A percentile compares a stretch with the other conserved stretches of the same genome.
Evolutionary conservation across 106 monocot species (phyloP).

Genomic region (Xerophyta viscosa): DNA sequence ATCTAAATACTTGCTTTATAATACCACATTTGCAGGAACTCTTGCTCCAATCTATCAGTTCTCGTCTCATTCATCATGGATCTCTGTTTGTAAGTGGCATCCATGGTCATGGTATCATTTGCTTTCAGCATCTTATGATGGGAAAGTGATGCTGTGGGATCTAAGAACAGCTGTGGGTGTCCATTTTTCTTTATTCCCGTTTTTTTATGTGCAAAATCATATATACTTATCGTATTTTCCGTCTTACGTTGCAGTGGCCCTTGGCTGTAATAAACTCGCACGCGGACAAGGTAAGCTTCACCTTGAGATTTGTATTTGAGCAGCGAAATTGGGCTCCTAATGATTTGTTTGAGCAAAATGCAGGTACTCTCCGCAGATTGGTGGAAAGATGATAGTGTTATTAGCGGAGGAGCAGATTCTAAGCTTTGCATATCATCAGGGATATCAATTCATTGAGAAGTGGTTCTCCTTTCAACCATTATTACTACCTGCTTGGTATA

Average conservation of each 20-base stretch:
- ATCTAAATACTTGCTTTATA: no score
- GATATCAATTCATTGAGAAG: constrained; percentile 35
- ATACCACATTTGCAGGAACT: constrained; percentile 31
- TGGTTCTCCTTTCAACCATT: not conserved
- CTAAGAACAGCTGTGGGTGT: constrained; percentile 75
- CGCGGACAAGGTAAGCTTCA: constrained; percentile 55
- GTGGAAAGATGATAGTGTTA: constrained; percentile 86
- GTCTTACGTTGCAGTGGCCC: constrained; percentile 44
- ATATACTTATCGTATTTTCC: no score
- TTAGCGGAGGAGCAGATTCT: constrained; percentile 90
- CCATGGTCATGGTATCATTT: constrained; percentile 72
- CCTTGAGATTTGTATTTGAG: constrained; percentile 19
- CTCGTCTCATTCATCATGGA: constrained; percentile 86
- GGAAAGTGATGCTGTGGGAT: constrained; percentile 98
- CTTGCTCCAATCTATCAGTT: constrained; percentile 83
- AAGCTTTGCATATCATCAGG: constrained; percentile 69
- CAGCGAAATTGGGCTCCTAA: not conserved
- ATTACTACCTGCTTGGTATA: constrained; percentile 6
- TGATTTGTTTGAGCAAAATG: constrained; percentile 8
- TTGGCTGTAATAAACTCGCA: constrained; percentile 68
- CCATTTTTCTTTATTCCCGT: constrained; percentile 1
- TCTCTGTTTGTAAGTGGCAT: constrained; percentile 87
- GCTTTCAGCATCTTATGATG: constrained; percentile 89
- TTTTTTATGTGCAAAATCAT: no score
- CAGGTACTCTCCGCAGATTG: constrained; percentile 85